phyloP scores from a whole-genome alignment of 495 filamentous ascomycete genomes.

The Hypoxylon lienhwacheense region DNA sequence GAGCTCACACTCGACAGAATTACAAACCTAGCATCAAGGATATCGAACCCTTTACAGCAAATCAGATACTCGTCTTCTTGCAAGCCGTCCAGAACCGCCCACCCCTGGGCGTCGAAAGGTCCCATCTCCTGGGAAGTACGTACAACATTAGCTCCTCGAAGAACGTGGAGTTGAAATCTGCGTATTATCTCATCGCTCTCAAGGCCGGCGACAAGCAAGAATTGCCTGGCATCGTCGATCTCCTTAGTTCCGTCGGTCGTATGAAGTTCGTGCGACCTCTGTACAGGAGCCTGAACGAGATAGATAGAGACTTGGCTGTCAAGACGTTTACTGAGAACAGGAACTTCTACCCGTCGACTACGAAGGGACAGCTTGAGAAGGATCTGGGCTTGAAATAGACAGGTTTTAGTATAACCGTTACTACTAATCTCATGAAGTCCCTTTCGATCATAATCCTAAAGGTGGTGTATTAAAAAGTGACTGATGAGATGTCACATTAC shows the following conservation, averaged over 20 bases:
- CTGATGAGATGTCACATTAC: no score
- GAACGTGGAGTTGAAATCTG: constrained; percentile 81
- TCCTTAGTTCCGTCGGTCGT: constrained; percentile 79
- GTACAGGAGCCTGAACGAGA: constrained; percentile 70
- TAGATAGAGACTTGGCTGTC: constrained; percentile 72
- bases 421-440: not conserved
- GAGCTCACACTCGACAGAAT: constrained; percentile 33
- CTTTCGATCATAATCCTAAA: not conserved
- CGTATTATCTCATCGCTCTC: constrained; percentile 78
- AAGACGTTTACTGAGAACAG: constrained; percentile 83
- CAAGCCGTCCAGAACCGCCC: constrained; percentile 70
- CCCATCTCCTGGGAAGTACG: constrained; percentile 66
- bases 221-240: constrained; percentile 68
- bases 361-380: constrained; percentile 78
- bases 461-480: not conserved
- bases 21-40: constrained; percentile 72
- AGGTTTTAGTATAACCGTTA: no score
- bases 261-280: constrained; percentile 97
- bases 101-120: constrained; percentile 62
- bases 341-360: constrained; percentile 96
- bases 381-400: constrained; percentile 58
- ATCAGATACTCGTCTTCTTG: constrained; percentile 89
- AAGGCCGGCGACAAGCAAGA: constrained; percentile 66
- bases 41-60: constrained; percentile 71
- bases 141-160: constrained; percentile 70